Percentiles rank a stretch among this genome's conserved stretches.
Evolutionary conservation across 768 basidiomycete genomes (phyloP).

Genomic region (Podaxis mareebaensis): DNA sequence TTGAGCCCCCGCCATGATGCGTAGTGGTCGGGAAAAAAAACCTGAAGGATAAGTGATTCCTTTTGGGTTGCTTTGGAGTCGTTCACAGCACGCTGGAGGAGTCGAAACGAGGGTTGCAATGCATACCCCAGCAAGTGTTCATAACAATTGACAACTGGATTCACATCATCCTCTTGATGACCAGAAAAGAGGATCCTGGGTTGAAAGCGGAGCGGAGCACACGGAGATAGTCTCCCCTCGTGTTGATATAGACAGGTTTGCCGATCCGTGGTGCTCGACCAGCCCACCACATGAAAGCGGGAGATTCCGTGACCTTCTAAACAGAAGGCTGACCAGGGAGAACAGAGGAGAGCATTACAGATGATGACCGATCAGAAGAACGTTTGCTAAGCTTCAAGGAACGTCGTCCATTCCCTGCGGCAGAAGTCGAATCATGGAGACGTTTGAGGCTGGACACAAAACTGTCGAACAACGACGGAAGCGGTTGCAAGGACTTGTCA

Average conservation of each 20-base stretch:
- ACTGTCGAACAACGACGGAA: constrained; percentile 34
- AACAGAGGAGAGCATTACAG: neutral
- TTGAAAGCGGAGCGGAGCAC: neutral
- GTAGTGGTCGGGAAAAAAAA: neutral
- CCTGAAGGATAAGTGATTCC: neutral
- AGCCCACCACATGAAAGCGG: neutral
- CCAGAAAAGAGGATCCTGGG: neutral
- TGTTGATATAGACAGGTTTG: neutral
- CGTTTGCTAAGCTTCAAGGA: neutral
- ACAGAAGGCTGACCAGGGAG: neutral
- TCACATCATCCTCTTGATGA: neutral
- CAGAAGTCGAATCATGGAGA: neutral
- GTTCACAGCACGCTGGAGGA: neutral
- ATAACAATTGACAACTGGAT: neutral
- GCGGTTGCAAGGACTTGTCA: constrained; percentile 25
- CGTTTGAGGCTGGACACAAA: constrained; percentile 20
- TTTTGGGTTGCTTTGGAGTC: neutral
- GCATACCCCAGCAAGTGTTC: neutral
- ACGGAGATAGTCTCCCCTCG: neutral
- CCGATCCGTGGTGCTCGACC: neutral
- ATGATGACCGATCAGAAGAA: neutral
- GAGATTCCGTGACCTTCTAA: neutral
- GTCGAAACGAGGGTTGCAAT: neutral
- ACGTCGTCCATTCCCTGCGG: neutral
- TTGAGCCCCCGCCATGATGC: too few species aligned